These are phyloP conservation scores for Endocladia muricata DNA, from an alignment of 31 red algal genomes.

Conservation along the genomic window DNA sequence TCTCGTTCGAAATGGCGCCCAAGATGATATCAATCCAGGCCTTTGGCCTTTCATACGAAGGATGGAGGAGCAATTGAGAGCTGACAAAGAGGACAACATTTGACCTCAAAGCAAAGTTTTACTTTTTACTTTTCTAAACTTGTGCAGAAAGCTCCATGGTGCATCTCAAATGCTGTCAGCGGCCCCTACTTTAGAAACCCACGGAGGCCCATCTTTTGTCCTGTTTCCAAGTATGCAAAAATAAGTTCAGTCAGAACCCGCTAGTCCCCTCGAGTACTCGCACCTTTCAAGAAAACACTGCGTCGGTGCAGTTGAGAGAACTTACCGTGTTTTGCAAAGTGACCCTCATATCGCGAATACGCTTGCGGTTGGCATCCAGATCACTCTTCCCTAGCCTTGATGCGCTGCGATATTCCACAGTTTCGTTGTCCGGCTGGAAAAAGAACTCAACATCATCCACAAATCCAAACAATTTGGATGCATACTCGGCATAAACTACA, in stretches of 20 bases:
- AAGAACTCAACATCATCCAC: slow-evolving; percentile 88
- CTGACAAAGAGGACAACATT: no score
- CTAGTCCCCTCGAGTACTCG: no score
- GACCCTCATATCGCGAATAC: slow-evolving; percentile 64
- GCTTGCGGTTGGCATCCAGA: slow-evolving; percentile 69
- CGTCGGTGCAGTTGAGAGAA: not conserved
- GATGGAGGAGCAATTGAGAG: slow-evolving; percentile 15
- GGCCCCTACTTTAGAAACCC: no score
- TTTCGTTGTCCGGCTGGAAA: slow-evolving; percentile 64
- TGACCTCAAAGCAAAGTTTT: no score
- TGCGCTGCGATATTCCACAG: slow-evolving; percentile 75
- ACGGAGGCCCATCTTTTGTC: slow-evolving; percentile 55
- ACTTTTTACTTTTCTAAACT: no score
- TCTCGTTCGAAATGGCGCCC: slow-evolving; percentile 4
- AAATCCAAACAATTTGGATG: slow-evolving; percentile 66
- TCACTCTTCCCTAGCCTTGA: slow-evolving; percentile 62
- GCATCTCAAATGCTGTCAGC: no score
- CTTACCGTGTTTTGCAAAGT: slow-evolving; percentile 66
- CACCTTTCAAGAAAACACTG: not conserved
- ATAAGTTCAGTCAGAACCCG: no score
- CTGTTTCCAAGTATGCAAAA: no score
- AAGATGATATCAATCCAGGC: slow-evolving; percentile 61
- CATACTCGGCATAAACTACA: slow-evolving; percentile 65
- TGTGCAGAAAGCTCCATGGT: no score
- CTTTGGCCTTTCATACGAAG: slow-evolving; percentile 29